Base-by-base conservation (phyloP, 768 basidiomycete genomes). In the Candolleomyces efflorescens region DNA sequence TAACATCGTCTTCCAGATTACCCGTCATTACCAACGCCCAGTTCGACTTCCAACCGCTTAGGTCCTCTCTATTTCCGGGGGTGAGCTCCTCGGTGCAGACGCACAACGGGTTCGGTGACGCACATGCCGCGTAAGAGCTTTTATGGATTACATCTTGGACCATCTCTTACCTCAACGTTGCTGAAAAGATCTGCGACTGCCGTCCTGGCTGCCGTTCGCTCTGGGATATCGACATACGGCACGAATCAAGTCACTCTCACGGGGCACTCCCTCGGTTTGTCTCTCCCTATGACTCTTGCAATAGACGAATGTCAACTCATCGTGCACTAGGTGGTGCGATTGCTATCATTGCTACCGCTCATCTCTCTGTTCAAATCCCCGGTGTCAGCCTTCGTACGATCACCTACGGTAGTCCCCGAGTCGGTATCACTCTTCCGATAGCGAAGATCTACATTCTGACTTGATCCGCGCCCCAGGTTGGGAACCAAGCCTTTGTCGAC, bases 61-160 rank as follows among this genome's bases (percentile, higher is more conserved):
- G 82, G 62, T 27, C 74, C 1, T 66, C 68, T 0, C 74, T 86
- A 9, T 86, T 86, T 71, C 85, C 85, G 1, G 84, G 82, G 0
- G 66, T 84, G 11, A 63, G 74, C 26, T 67, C 67, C 17, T 68
- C 54, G 27, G 77, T 83, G 17, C 61, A 65, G 55, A 82, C 79
- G 15, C 85, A 82, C 62, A 71, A 75, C 38, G 85, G 86, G 4
- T 87, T 86, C 66, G 73, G 77, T 1, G 65, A 76, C 39, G 75
- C 75, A 51, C 84, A 85, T 41, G 76, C 80, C 1, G 55, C 70
- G 62, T 63, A 13, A 15, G 59, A 55, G 13, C 4, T 5, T n/a
- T 6, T 20, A 26, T 5, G 12, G 43, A 17, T 27, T 45, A 10
- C 23, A 4, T 11, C 3, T 10, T 44, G n/a, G 23, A 27, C 4